phyloP scores from a whole-genome alignment of 768 basidiomycete species.

The Termitomyces eurrhizus region DNA sequence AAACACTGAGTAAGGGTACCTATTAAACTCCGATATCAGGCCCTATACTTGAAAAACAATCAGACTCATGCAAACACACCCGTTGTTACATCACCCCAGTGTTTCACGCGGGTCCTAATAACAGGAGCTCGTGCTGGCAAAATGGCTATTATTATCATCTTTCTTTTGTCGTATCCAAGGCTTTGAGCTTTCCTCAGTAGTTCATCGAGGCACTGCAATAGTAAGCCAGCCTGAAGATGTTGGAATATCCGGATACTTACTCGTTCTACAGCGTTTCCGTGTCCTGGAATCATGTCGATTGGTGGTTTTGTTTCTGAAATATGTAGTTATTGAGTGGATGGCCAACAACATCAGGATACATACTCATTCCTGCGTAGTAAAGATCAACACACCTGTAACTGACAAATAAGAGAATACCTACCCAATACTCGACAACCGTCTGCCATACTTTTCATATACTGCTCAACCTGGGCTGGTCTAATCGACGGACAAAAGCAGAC shows the following conservation, averaged over 20 bases:
- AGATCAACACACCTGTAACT: background rate
- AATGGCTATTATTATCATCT: constrained; percentile 43
- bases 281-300: constrained; percentile 1
- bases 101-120: constrained; percentile 44
- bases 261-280: constrained; percentile 10
- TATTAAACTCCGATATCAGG: background rate
- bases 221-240: background rate
- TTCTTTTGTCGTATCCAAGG: background rate
- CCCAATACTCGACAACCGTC: constrained; percentile 4
- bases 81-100: constrained; percentile 45
- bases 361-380: constrained; percentile 9
- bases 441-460: constrained; percentile 5
- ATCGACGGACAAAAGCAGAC: constrained; percentile 7
- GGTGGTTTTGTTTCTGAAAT: constrained; percentile 4
- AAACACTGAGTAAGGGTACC: constrained; percentile 47
- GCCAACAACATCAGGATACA: background rate
- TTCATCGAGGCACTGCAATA: constrained; percentile 3
- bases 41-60: background rate
- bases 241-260: background rate
- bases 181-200: constrained; percentile 6
- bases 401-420: background rate
- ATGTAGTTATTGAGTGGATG: background rate
- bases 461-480: background rate
- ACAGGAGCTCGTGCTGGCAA: constrained; percentile 47
- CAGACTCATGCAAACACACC: constrained; percentile 15